Percentiles rank a stretch among this genome's conserved stretches.
phyloP scores from a whole-genome alignment of 805 yeast genomes.

The Metschnikowia chrysomelidarum region DNA sequence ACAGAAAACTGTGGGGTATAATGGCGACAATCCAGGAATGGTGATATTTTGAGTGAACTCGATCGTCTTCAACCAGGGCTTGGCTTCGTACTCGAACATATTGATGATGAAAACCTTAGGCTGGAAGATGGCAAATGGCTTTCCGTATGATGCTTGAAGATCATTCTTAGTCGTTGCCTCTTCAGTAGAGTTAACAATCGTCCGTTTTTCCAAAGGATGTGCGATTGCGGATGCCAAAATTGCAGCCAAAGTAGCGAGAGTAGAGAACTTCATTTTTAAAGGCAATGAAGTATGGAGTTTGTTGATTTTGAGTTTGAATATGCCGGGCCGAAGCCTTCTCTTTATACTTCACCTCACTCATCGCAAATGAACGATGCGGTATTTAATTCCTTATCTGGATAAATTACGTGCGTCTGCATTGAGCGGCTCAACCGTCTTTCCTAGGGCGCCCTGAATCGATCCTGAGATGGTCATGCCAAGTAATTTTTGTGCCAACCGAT shows the following conservation, averaged over 20 bases:
- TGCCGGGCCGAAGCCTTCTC: too few species aligned
- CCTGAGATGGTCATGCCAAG: too few species aligned
- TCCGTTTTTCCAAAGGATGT: conserved; percentile 18
- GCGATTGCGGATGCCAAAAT: conserved; percentile 16
- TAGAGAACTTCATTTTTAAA: conserved; percentile 23
- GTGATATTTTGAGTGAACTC: conserved; percentile 53
- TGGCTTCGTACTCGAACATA: conserved; percentile 53
- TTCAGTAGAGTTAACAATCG: conserved; percentile 14
- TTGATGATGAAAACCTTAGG: conserved; percentile 58
- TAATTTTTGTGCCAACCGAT: too few species aligned
- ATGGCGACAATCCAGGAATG: conserved; percentile 64
- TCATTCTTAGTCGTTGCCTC: conserved; percentile 17
- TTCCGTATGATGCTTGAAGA: conserved; percentile 26
- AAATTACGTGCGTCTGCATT: too few species aligned
- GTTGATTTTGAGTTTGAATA: too few species aligned
- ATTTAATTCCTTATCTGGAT: too few species aligned
- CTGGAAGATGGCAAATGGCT: conserved; percentile 35
- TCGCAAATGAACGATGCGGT: too few species aligned
- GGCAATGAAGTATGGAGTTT: too few species aligned
- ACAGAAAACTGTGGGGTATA: conserved; percentile 57
- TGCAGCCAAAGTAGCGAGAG: conserved; percentile 16
- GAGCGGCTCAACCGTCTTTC: too few species aligned
- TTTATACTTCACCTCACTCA: too few species aligned
- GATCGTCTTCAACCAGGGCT: conserved; percentile 49
- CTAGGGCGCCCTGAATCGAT: too few species aligned